A percentile compares a stretch with the other conserved stretches of the same genome.
Evolutionary conservation across 306 rosid species (phyloP).

Genomic region (Trifolium dubium): DNA sequence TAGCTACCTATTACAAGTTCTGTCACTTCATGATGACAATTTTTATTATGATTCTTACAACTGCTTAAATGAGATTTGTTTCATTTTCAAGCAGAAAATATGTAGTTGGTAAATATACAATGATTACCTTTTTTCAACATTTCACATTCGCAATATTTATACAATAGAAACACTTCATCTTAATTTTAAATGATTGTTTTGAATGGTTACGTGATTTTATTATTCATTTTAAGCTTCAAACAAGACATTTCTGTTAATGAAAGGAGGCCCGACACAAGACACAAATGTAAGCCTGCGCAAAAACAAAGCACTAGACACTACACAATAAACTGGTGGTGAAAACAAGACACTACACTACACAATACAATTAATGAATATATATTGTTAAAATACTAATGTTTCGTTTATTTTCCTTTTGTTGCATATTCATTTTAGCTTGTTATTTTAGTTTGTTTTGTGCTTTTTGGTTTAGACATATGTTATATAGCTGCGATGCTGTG

Average conservation of each 20-base stretch:
- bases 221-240: too few species aligned
- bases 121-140: conserved; percentile 6
- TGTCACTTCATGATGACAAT: conserved; percentile 24
- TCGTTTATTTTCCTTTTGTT: neutral
- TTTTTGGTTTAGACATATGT: neutral
- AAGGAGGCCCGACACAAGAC: too few species aligned
- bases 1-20: conserved; percentile 31
- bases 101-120: conserved; percentile 7
- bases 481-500: too few species aligned
- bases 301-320: too few species aligned
- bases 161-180: conserved; percentile 18
- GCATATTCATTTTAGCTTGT: neutral
- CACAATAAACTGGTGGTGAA: too few species aligned
- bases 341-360: too few species aligned
- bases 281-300: too few species aligned
- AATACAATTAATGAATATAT: too few species aligned
- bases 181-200: neutral
- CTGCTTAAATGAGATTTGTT: neutral
- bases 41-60: neutral
- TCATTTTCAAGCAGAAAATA: conserved; percentile 30
- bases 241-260: too few species aligned
- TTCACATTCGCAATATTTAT: neutral
- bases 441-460: neutral
- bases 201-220: neutral
- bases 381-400: neutral